These are phyloP conservation scores for Pisolithus albus DNA, from an alignment of 768 basidiomycete genomes.

Conservation along the genomic window DNA sequence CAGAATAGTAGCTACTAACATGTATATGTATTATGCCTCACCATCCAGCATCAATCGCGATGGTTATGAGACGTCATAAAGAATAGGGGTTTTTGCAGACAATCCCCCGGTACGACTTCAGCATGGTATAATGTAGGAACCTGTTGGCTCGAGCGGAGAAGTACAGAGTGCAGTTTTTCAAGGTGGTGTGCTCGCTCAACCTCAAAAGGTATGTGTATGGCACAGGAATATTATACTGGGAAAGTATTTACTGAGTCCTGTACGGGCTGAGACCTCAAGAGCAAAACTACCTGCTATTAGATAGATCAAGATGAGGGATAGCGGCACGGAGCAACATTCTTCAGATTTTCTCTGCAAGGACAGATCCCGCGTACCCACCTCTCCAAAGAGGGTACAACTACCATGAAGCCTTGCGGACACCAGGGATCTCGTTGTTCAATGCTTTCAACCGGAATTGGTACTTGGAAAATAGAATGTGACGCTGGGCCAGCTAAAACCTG, in stretches of 20 bases:
- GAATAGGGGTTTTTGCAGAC: no score
- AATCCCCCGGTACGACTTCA: no score
- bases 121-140: no score
- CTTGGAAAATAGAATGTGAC: conserved; percentile 34
- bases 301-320: neutral
- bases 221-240: no score
- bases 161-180: no score
- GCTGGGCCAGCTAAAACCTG: neutral
- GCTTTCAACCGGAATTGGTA: conserved; percentile 90
- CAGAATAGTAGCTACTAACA: neutral
- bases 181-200: no score
- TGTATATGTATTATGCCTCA: neutral
- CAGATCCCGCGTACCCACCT: neutral
- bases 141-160: no score
- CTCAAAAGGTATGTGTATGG: no score
- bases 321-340: neutral
- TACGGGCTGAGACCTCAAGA: no score
- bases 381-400: conserved; percentile 26
- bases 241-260: no score
- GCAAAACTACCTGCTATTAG: no score
- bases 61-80: no score
- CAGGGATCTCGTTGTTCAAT: conserved; percentile 71
- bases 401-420: conserved; percentile 92
- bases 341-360: neutral
- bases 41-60: neutral